Conservation (phyloP, 2,329 filamentous ascomycete species). For the Aspergillus bombycis region DNA sequence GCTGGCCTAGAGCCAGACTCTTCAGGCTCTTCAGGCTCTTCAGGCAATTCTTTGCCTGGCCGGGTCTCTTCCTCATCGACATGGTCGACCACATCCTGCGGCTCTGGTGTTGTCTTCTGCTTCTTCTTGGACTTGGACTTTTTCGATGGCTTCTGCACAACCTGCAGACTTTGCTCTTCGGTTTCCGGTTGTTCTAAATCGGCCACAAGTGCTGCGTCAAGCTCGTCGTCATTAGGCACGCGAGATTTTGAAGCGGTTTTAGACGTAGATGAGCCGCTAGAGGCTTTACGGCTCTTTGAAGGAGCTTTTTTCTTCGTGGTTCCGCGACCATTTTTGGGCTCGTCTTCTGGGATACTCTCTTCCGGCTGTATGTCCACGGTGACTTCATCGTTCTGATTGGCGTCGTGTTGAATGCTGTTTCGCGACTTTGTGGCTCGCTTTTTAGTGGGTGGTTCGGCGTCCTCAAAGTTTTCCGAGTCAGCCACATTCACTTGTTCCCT, state of each 20-base stretch:
- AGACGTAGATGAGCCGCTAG: constrained; percentile 51
- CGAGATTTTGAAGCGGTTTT: constrained; percentile 49
- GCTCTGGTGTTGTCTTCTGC: constrained; percentile 23
- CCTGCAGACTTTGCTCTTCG: constrained; percentile 46
- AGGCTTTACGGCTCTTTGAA: constrained; percentile 55
- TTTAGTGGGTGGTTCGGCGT: constrained; percentile 55
- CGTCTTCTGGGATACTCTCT: constrained; percentile 28
- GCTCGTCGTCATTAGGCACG: constrained; percentile 64
- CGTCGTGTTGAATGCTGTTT: constrained; percentile 49
- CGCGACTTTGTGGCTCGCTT: constrained; percentile 60
- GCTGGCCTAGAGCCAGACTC: constrained; percentile 1
- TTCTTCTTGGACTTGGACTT: constrained; percentile 37
- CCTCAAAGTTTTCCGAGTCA: constrained; percentile 22
- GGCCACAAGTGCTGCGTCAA: constrained; percentile 67
- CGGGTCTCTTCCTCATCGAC: constrained; percentile 14
- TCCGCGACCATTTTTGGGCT: constrained; percentile 51
- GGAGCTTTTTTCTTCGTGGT: constrained; percentile 39
- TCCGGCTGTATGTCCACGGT: constrained; percentile 33
- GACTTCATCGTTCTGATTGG: constrained; percentile 40
- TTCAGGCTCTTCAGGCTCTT: not conserved
- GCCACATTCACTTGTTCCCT: constrained; percentile 27
- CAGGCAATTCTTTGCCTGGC: constrained; percentile 5
- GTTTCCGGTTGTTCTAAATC: constrained; percentile 63
- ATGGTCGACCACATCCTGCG: constrained; percentile 14
- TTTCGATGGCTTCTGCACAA: constrained; percentile 25